These are phyloP conservation scores for Zygoascus meyerae DNA, from an alignment of 1,139 yeast species.

Conservation along the genomic window DNA sequence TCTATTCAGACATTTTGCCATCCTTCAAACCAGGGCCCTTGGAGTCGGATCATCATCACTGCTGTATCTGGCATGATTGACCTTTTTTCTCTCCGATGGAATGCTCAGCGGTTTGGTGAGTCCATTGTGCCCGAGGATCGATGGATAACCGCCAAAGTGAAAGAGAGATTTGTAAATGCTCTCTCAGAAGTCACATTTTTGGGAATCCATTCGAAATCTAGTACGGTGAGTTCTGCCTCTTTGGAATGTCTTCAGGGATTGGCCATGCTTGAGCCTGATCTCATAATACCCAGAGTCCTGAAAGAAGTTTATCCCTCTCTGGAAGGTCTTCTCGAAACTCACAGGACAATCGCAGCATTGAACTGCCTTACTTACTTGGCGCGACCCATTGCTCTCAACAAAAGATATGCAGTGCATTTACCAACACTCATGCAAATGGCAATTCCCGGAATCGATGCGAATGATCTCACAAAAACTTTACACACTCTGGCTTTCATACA, in stretches of 20 bases:
- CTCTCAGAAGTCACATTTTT: constrained; percentile 54
- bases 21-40: constrained; percentile 83
- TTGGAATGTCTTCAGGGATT: constrained; percentile 57
- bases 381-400: constrained; percentile 60
- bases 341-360: constrained; percentile 70
- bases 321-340: constrained; percentile 72
- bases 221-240: constrained; percentile 53
- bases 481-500: constrained; percentile 67
- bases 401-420: constrained; percentile 69
- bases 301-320: constrained; percentile 80
- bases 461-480: constrained; percentile 72
- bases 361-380: constrained; percentile 61
- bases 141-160: constrained; percentile 43
- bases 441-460: constrained; percentile 81
- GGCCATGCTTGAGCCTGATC: constrained; percentile 56
- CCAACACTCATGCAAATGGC: constrained; percentile 65
- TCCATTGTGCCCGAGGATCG: constrained; percentile 38
- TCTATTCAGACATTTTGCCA: constrained; percentile 83
- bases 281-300: constrained; percentile 58
- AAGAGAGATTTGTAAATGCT: constrained; percentile 49
- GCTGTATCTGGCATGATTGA: constrained; percentile 43
- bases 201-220: constrained; percentile 75
- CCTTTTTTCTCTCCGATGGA: constrained; percentile 33
- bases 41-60: constrained; percentile 71
- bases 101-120: constrained; percentile 31